These are phyloP conservation scores for Galium porrigens DNA, from an alignment of 305 asterid species.

Conservation along the genomic window DNA sequence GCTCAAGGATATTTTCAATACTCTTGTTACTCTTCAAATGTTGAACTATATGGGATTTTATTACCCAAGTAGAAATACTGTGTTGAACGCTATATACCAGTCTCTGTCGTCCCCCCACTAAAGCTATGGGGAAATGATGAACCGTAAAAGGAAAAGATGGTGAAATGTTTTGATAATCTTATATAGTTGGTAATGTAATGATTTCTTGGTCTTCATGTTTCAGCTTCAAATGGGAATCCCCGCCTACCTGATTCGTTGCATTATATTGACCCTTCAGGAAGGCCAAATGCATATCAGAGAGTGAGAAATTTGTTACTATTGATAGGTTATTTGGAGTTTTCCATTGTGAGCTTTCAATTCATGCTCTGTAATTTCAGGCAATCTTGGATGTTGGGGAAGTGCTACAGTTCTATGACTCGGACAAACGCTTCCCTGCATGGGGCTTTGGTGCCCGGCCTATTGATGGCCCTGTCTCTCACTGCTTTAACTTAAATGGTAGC, in stretches of 20 bases:
- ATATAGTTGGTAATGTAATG: slow-evolving; percentile 7
- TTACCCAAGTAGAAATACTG: no score
- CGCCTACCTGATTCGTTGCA: slow-evolving; percentile 96
- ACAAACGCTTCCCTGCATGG: slow-evolving; percentile 86
- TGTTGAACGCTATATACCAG: no score
- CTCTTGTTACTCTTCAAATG: background rate
- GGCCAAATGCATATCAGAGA: slow-evolving; percentile 85
- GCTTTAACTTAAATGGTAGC: slow-evolving; percentile 92
- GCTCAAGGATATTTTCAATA: background rate
- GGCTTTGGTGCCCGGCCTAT: slow-evolving; percentile 98
- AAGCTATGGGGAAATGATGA: background rate
- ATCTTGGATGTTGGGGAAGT: slow-evolving; percentile 79
- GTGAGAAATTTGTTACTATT: slow-evolving; percentile 35
- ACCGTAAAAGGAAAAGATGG: background rate
- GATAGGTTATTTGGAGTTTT: slow-evolving; percentile 11
- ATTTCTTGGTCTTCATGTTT: slow-evolving; percentile 22
- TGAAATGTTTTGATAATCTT: background rate
- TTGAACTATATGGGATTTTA: background rate
- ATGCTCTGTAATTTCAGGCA: slow-evolving; percentile 42
- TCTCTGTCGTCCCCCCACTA: background rate
- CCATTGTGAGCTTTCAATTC: slow-evolving; percentile 13
- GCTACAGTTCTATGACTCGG: slow-evolving; percentile 73
- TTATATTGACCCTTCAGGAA: slow-evolving; percentile 79
- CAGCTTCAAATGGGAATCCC: slow-evolving; percentile 98
- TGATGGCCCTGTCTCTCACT: slow-evolving; percentile 95